phyloP scores from a whole-genome alignment of 2,329 filamentous ascomycete genomes.

The Paecilomyces dactylethromorphus region DNA sequence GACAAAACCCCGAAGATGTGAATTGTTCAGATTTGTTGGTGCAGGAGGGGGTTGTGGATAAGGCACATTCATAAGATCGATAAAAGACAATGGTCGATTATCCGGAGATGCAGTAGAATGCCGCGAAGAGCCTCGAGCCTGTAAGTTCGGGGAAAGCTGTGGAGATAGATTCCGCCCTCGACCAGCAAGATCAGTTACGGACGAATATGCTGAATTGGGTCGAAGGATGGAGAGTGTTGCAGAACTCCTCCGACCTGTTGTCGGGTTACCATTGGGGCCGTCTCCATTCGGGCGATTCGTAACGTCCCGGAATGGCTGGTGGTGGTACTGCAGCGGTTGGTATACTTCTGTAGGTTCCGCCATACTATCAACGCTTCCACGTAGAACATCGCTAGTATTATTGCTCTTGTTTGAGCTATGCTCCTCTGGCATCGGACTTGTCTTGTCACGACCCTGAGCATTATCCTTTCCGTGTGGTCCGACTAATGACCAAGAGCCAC shows the following conservation, averaged over 20 bases:
- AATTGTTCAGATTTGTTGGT: constrained; percentile 65
- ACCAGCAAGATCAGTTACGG: constrained; percentile 60
- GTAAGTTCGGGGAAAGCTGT: constrained; percentile 41
- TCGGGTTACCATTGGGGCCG: constrained; percentile 56
- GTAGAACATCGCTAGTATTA: constrained; percentile 23
- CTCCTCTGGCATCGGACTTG: constrained; percentile 18
- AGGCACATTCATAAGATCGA: constrained; percentile 59
- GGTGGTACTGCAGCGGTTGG: constrained; percentile 47
- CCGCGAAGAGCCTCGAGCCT: constrained; percentile 44
- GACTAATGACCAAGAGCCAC: constrained; percentile 28
- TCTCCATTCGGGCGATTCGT: constrained; percentile 15
- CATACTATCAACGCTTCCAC: constrained; percentile 29
- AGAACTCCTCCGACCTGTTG: constrained; percentile 46
- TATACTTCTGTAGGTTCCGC: constrained; percentile 28
- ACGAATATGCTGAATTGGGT: constrained; percentile 71
- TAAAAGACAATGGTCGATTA: constrained; percentile 52
- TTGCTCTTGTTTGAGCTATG: constrained; percentile 16
- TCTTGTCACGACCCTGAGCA: constrained; percentile 10
- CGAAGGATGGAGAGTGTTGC: constrained; percentile 56
- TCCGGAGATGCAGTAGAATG: constrained; percentile 50
- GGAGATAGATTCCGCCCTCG: constrained; percentile 56
- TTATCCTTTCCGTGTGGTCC: constrained; percentile 20
- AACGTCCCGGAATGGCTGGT: constrained; percentile 39
- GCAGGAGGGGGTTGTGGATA: constrained; percentile 74
- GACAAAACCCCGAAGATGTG: constrained; percentile 68